Conservation (phyloP, 2,329 filamentous ascomycete genomes). For the Diaporthe helianthi region DNA sequence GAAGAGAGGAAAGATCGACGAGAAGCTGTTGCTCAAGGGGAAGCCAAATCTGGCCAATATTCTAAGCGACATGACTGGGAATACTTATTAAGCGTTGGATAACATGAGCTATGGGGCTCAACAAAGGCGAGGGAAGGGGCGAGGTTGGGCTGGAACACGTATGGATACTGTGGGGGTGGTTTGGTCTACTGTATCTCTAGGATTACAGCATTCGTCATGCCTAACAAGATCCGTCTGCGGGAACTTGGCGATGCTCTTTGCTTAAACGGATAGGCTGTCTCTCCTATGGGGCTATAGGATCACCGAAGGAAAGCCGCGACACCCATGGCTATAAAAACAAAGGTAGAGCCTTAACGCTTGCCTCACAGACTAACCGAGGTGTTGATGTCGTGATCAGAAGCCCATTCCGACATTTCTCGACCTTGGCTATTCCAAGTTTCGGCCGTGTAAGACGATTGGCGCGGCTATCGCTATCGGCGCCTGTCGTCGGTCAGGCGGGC, state of each 20-base stretch:
- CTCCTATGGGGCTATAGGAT: background rate
- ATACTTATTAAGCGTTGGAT: constrained; percentile 36
- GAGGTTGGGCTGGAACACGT: background rate
- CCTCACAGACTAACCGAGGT: background rate
- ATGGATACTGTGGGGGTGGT: background rate
- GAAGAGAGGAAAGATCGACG: constrained; percentile 64
- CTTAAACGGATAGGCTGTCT: background rate
- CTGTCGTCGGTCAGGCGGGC: background rate
- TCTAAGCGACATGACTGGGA: constrained; percentile 70
- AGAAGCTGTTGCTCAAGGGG: constrained; percentile 67
- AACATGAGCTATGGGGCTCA: background rate
- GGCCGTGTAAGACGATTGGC: constrained; percentile 21
- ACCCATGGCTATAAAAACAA: background rate
- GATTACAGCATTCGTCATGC: constrained; percentile 11
- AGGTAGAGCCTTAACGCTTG: background rate
- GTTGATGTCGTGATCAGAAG: background rate
- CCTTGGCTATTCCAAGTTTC: constrained; percentile 15
- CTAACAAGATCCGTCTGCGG: background rate
- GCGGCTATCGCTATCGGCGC: background rate
- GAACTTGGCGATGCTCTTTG: background rate
- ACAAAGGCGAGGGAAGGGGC: background rate
- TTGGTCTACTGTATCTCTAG: constrained; percentile 31
- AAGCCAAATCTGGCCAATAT: constrained; percentile 78
- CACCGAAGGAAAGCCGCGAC: background rate
- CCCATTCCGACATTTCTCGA: constrained; percentile 8